Base-by-base conservation (phyloP, 768 basidiomycete genomes). In the Russula griseocarnosa region DNA sequence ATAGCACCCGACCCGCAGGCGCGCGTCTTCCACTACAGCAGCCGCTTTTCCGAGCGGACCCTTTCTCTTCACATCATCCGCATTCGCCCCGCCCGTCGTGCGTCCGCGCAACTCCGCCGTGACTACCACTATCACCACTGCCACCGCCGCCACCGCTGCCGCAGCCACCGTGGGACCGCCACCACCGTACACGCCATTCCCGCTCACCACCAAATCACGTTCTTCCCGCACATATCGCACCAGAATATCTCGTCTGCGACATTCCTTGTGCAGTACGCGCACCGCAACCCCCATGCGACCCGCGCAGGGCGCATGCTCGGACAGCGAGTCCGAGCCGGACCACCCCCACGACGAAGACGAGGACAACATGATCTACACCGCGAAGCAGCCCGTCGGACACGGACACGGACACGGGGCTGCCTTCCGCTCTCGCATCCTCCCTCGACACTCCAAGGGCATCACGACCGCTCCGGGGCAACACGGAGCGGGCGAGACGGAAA, bases 401-500 rank as follows among this genome's bases (percentile, higher is more conserved):
- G 28, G 28, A 28, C 28, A 28, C 28, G 54, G 42, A 24, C 56
- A 66, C 3, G n/a, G 51, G 18, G 30, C 34, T 4, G 55, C 28
- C 58, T 56, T 69, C 20, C 66, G 68, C 34, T 51, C 68, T 51
- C 68, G 68, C 20, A 50, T 69, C 55, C n/a, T n/a, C 38, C 46
- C 55, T 1, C 58, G 58, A 49, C 52, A 61, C 22, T 47, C 62
- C 26, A 69, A 69, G 59, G 58, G 62, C 62, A 88, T 90, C 69
- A 86, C 82, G n/a, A 90, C 88, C 0, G 77, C 82, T 0, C 83
- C 82, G 20, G 86, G 81, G 3, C 76, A 77, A 60, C 70, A 76
- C 46, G 84, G 88, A 65, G 87, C 86, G 30, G 87, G 87, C 8
- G 88, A 90, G 74, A 90, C 89, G 0, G 88, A 91, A 71, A 90